phyloP scores from a whole-genome alignment of 2,329 filamentous ascomycete genomes.

The Calonectria henricotiae region DNA sequence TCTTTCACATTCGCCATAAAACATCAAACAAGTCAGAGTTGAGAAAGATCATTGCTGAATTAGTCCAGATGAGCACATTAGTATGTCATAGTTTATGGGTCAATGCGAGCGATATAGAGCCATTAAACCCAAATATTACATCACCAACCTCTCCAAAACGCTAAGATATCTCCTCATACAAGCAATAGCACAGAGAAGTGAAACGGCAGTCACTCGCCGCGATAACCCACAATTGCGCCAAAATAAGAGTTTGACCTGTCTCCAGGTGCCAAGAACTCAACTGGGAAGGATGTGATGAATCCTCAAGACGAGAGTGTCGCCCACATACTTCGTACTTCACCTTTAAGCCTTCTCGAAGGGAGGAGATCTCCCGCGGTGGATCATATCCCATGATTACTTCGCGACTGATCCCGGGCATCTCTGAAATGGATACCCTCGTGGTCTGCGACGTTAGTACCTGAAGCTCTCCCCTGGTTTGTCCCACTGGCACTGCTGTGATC shows the following conservation, averaged over 20 bases:
- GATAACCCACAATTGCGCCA: not conserved
- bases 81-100: not conserved
- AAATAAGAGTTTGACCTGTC: not conserved
- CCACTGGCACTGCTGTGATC: slow-evolving; percentile 13
- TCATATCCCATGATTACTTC: not conserved
- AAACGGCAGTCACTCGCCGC: not conserved
- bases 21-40: too few relatives aligned
- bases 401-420: not conserved
- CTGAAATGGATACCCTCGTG: not conserved
- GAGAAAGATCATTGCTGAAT: too few relatives aligned
- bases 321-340: not conserved
- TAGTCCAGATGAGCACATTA: not conserved
- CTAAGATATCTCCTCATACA: not conserved
- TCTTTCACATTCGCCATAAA: too few relatives aligned
- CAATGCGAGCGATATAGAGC: not conserved
- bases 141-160: not conserved
- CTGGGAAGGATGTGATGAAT: not conserved
- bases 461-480: slow-evolving; percentile 17
- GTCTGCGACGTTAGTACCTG: slow-evolving; percentile 9
- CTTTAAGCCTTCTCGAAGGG: not conserved
- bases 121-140: not conserved
- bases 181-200: not conserved
- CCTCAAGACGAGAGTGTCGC: not conserved
- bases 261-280: not conserved
- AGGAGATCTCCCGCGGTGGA: slow-evolving; percentile 17